These are phyloP conservation scores for Otatea glauca DNA, from an alignment of 176 grass and related monocot species.

Conservation along the genomic window DNA sequence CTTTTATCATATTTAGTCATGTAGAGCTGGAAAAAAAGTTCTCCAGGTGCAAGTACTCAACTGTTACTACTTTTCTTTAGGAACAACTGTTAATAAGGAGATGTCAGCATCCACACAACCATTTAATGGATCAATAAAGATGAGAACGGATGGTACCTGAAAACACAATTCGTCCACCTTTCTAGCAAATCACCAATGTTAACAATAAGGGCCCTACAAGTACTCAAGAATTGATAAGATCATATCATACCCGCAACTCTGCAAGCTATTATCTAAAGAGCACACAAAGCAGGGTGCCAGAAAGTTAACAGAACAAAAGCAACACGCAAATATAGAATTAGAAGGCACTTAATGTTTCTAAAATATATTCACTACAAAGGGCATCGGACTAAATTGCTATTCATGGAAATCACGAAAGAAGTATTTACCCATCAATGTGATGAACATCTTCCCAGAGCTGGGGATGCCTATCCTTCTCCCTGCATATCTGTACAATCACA, in stretches of 20 bases:
- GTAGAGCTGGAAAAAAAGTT: not conserved
- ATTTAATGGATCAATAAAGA: not conserved
- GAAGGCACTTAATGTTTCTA: not conserved
- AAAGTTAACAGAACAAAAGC: not conserved
- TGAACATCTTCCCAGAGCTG: slow-evolving; percentile 80
- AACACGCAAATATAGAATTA: not conserved
- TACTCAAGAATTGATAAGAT: not conserved
- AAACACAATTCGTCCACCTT: slow-evolving; percentile 76
- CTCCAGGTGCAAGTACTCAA: not conserved
- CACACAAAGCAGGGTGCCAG: not conserved
- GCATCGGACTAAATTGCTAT: not conserved
- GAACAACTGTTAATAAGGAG: not conserved
- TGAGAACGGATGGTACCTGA: slow-evolving; percentile 51
- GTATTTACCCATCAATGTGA: slow-evolving; percentile 71
- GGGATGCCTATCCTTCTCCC: slow-evolving; percentile 78
- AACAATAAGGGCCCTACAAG: slow-evolving; percentile 62
- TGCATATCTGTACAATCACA: slow-evolving; percentile 76
- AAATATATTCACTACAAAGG: not conserved
- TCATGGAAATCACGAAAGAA: not conserved
- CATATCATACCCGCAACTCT: not conserved
- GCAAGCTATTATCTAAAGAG: not conserved
- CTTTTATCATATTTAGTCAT: not conserved
- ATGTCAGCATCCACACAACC: not conserved
- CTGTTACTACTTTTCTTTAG: too few species aligned
- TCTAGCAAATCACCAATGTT: slow-evolving; percentile 87